phyloP scores from a whole-genome alignment of 2,329 filamentous ascomycete species.

The Teratosphaeria nubilosa region DNA sequence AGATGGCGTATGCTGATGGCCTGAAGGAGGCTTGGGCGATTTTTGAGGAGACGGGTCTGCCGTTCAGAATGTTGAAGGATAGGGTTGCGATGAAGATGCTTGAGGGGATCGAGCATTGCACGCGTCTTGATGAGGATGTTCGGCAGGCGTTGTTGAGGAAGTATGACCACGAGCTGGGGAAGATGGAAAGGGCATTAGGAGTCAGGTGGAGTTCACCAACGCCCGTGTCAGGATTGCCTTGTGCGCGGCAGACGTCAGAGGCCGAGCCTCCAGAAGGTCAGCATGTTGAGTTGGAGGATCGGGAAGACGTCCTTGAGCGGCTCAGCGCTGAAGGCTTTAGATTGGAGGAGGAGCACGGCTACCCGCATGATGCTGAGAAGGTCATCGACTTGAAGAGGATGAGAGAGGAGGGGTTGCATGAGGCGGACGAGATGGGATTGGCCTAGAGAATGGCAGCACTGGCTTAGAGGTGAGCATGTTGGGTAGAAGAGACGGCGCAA shows the following conservation, averaged over 20 bases:
- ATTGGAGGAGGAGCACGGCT: conserved; percentile 20
- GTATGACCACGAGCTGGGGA: conserved; percentile 19
- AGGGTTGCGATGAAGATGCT: conserved; percentile 16
- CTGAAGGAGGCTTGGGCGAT: conserved; percentile 22
- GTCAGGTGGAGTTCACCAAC: conserved; percentile 18
- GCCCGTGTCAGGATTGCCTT: background rate
- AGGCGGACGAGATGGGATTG: conserved; percentile 10
- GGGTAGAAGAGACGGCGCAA: background rate
- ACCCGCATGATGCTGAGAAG: conserved; percentile 14
- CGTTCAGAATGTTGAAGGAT: conserved; percentile 13
- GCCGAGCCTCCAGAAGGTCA: background rate
- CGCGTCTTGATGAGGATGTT: conserved; percentile 16
- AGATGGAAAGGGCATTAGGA: conserved; percentile 23
- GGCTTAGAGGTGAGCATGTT: background rate
- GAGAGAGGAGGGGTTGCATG: conserved; percentile 13
- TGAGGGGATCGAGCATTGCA: conserved; percentile 17
- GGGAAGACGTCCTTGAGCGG: conserved; percentile 20
- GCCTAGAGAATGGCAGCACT: background rate
- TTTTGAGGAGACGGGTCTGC: conserved; percentile 14
- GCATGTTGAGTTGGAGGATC: conserved; percentile 12
- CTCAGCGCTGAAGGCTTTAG: conserved; percentile 16
- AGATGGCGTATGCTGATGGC: conserved; percentile 21
- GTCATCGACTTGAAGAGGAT: conserved; percentile 4
- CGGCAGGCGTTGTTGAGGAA: conserved; percentile 18
- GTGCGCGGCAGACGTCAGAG: background rate